Evolutionary conservation across 805 yeast species (phyloP).

Genomic region (Metschnikowia amazonensis): DNA sequence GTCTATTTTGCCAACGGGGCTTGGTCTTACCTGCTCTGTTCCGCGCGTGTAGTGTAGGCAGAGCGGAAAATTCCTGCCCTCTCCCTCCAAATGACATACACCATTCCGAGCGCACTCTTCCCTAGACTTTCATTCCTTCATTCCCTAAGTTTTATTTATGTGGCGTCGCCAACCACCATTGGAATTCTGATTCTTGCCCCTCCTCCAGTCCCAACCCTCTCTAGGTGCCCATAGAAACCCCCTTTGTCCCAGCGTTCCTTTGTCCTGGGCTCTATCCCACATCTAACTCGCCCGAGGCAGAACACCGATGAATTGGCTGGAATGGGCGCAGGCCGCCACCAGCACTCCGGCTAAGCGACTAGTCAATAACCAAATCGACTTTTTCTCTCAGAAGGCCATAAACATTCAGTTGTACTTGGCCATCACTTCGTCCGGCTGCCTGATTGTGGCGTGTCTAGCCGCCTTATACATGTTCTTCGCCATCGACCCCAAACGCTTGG

Average conservation of each 20-base stretch:
- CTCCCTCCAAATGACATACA: not conserved
- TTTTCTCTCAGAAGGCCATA: slow-evolving; percentile 29
- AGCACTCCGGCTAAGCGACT: slow-evolving; percentile 9
- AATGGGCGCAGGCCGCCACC: slow-evolving; percentile 4
- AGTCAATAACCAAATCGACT: slow-evolving; percentile 23
- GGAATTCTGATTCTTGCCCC: not conserved
- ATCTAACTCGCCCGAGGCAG: not conserved
- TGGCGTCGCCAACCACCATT: not conserved
- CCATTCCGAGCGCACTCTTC: not conserved
- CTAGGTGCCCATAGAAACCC: not conserved
- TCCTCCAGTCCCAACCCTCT: not conserved
- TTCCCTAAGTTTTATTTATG: not conserved
- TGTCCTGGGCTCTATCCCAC: not conserved
- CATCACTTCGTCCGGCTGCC: slow-evolving; percentile 34
- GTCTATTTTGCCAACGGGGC: not conserved
- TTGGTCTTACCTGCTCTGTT: not conserved
- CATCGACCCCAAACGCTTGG: slow-evolving; percentile 58
- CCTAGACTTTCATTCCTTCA: not conserved
- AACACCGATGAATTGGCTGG: slow-evolving; percentile 2
- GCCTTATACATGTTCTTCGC: slow-evolving; percentile 59
- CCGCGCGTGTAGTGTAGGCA: not conserved
- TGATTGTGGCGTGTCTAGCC: slow-evolving; percentile 46
- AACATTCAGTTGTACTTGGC: slow-evolving; percentile 33
- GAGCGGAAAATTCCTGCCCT: slow-evolving; percentile 1
- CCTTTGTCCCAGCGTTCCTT: not conserved